Conservation (phyloP, 805 yeast species). For the Saturnispora besseyi region DNA sequence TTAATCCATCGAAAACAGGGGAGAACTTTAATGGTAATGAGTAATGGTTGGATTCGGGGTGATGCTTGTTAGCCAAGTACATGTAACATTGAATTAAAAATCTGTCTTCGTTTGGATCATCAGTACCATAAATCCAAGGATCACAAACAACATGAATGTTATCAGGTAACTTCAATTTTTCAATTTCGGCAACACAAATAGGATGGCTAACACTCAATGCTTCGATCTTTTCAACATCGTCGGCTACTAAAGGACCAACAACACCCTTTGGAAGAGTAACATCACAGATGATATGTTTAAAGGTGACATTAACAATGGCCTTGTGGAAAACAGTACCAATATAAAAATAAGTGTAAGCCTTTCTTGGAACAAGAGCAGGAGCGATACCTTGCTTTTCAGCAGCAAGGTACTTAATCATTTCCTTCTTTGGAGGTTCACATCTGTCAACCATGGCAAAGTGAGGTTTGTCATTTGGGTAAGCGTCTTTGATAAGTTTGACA, state of each 20-base stretch:
- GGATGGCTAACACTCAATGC: slow-evolving; percentile 45
- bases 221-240: slow-evolving; percentile 51
- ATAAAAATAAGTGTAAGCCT: slow-evolving; percentile 61
- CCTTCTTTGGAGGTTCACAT: slow-evolving; percentile 71
- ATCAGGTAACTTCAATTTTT: slow-evolving; percentile 54
- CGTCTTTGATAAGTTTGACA: slow-evolving; percentile 51
- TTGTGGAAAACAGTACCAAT: slow-evolving; percentile 48
- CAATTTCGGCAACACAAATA: slow-evolving; percentile 51
- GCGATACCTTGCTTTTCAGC: slow-evolving; percentile 50
- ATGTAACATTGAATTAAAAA: slow-evolving; percentile 66
- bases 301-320: slow-evolving; percentile 59
- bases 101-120: slow-evolving; percentile 48
- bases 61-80: slow-evolving; percentile 59
- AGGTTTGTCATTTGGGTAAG: slow-evolving; percentile 44
- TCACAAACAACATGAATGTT: slow-evolving; percentile 48
- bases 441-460: slow-evolving; percentile 62
- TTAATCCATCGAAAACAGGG: slow-evolving; percentile 59
- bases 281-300: slow-evolving; percentile 52
- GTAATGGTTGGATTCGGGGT: slow-evolving; percentile 67
- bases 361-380: slow-evolving; percentile 57
- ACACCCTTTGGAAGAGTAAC: slow-evolving; percentile 49
- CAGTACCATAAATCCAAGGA: slow-evolving; percentile 84
- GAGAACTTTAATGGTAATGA: slow-evolving; percentile 65
- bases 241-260: slow-evolving; percentile 65
- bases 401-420: slow-evolving; percentile 56